phyloP scores from a whole-genome alignment of 2,329 filamentous ascomycete genomes.

The Ophiosphaerella herpotricha region DNA sequence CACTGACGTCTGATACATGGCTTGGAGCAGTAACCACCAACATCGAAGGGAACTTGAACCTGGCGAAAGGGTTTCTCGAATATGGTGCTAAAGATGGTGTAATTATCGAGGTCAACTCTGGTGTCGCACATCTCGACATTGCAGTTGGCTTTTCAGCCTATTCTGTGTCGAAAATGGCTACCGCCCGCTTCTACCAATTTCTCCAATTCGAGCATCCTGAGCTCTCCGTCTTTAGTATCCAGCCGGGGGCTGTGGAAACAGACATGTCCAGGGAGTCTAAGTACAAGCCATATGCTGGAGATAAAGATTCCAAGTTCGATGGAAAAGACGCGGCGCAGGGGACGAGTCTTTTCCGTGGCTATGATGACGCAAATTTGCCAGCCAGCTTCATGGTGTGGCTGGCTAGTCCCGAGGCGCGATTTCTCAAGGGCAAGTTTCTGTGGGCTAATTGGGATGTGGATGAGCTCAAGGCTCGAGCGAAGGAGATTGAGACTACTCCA shows the following conservation, averaged over 20 bases:
- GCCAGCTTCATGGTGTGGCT: slow-evolving; percentile 36
- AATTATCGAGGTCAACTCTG: slow-evolving; percentile 25
- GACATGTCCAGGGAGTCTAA: slow-evolving; percentile 37
- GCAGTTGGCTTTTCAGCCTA: slow-evolving; percentile 32
- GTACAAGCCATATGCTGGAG: slow-evolving; percentile 12
- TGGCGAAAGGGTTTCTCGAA: slow-evolving; percentile 27
- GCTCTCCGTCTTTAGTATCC: slow-evolving; percentile 46
- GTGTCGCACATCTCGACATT: slow-evolving; percentile 20
- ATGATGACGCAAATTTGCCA: slow-evolving; percentile 13
- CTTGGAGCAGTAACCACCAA: slow-evolving; percentile 18
- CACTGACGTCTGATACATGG: slow-evolving; percentile 11
- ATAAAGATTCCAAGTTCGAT: slow-evolving; percentile 19
- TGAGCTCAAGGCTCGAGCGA: slow-evolving; percentile 29
- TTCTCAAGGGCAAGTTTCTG: slow-evolving; percentile 25
- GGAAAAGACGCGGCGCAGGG: background rate
- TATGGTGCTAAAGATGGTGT: slow-evolving; percentile 21
- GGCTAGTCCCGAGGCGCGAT: slow-evolving; percentile 25
- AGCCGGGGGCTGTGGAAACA: slow-evolving; percentile 50
- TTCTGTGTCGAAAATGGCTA: slow-evolving; percentile 43
- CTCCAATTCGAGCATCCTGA: slow-evolving; percentile 45
- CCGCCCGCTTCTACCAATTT: slow-evolving; percentile 43
- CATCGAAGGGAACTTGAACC: slow-evolving; percentile 18
- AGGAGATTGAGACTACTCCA: slow-evolving; percentile 30
- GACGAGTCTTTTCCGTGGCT: background rate
- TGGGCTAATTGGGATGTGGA: slow-evolving; percentile 40